A percentile compares a stretch with the other conserved stretches of the same genome.
Conservation (phyloP, 306 rosid genomes). For the Adenanthera pavonina region DNA sequence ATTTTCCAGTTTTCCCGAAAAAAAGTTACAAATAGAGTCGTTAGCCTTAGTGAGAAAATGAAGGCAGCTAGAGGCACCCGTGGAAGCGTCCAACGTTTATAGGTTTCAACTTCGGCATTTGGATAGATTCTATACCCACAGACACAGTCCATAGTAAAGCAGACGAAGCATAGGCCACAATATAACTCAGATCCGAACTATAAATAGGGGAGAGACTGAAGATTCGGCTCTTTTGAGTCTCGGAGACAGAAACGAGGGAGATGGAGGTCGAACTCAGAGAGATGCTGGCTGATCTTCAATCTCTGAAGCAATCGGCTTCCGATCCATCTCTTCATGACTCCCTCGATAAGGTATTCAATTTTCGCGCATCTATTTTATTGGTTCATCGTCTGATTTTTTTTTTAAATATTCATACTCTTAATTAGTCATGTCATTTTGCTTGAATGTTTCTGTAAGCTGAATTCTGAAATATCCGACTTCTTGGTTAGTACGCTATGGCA, state of each 20-base stretch:
- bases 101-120: neutral
- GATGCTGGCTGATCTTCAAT: slow-evolving; percentile 71
- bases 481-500: neutral
- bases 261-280: slow-evolving; percentile 82
- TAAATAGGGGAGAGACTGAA: neutral
- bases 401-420: neutral
- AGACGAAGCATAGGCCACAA: neutral
- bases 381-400: neutral
- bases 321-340: slow-evolving; percentile 69
- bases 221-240: slow-evolving; percentile 19
- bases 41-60: neutral
- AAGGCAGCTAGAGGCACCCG: neutral
- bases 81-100: neutral
- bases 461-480: neutral
- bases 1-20: neutral
- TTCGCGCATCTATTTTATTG: neutral
- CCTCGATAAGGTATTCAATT: slow-evolving; percentile 57
- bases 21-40: neutral
- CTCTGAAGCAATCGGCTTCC: slow-evolving; percentile 67
- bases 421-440: neutral
- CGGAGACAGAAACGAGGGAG: slow-evolving; percentile 25
- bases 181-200: neutral
- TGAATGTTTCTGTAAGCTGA: neutral
- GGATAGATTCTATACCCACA: neutral
- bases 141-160: neutral